Conservation (phyloP, 2,329 filamentous ascomycete genomes). For the Aspergillus persii region DNA sequence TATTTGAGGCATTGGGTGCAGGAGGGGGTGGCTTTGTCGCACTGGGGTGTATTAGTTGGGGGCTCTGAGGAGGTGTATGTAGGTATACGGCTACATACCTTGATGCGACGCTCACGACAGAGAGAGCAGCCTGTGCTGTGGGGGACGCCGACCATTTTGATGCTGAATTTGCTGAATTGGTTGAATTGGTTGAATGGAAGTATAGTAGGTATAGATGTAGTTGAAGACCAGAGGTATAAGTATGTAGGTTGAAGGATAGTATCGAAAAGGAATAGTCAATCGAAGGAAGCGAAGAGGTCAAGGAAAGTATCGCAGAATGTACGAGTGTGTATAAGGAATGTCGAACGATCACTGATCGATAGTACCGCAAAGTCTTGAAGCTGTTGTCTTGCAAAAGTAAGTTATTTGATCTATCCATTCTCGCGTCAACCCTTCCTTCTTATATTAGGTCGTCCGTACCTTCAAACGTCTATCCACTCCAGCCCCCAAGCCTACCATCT, state of each 20-base stretch:
- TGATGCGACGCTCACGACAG: slow-evolving; percentile 41
- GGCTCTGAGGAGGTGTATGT: background rate
- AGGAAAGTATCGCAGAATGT: too few species aligned
- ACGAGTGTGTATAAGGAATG: background rate
- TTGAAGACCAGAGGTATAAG: background rate
- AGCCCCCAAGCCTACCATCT: background rate
- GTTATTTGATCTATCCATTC: too few species aligned
- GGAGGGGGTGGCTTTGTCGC: slow-evolving; percentile 46
- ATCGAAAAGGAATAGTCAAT: too few species aligned
- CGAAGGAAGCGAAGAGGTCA: too few species aligned
- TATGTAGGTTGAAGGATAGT: background rate
- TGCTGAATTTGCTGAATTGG: background rate
- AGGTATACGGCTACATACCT: slow-evolving; percentile 21
- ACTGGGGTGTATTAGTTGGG: slow-evolving; percentile 19
- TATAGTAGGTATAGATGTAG: background rate
- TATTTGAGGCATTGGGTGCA: slow-evolving; percentile 39
- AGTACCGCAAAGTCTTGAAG: background rate
- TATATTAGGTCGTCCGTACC: background rate
- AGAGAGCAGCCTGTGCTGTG: slow-evolving; percentile 42
- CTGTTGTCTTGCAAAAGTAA: background rate
- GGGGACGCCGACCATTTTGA: slow-evolving; percentile 41
- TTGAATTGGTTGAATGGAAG: background rate
- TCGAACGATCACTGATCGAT: background rate
- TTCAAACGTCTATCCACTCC: too few species aligned
- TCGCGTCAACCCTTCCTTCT: background rate